phyloP scores from a whole-genome alignment of 2,329 filamentous ascomycete species.

The Apiospora kogelbergensis region DNA sequence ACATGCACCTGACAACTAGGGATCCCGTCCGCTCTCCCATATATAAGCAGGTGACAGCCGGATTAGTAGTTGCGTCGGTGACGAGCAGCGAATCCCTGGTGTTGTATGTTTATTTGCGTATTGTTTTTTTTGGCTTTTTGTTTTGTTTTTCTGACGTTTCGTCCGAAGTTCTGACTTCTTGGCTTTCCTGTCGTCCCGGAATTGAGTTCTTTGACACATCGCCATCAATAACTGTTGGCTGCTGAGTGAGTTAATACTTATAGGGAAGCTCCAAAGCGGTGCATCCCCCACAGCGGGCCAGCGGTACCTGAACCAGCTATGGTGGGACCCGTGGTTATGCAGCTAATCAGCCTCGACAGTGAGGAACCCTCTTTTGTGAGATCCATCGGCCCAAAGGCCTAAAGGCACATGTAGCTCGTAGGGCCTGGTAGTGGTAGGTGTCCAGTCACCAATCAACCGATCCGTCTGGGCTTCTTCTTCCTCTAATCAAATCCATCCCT shows the following conservation, averaged over 20 bases:
- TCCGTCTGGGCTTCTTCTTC: background rate
- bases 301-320: background rate
- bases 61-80: slow-evolving; percentile 16
- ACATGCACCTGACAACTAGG: slow-evolving; percentile 8
- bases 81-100: slow-evolving; percentile 15
- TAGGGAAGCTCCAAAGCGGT: background rate
- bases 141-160: background rate
- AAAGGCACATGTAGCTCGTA: background rate
- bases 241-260: too few relatives aligned
- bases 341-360: background rate
- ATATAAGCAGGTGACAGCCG: slow-evolving; percentile 10
- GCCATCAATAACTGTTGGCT: background rate
- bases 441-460: background rate
- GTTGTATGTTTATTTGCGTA: slow-evolving; percentile 9
- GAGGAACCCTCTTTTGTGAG: too few relatives aligned
- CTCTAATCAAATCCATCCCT: background rate
- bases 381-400: background rate
- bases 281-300: background rate
- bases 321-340: background rate
- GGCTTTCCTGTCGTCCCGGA: background rate
- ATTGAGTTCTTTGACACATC: background rate
- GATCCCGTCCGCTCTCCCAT: slow-evolving; percentile 13
- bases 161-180: background rate
- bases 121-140: background rate
- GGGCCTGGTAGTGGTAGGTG: background rate